Evolutionary conservation across 1,139 yeast species (phyloP).

Genomic region (Lodderomyces pseudojiufengensis): DNA sequence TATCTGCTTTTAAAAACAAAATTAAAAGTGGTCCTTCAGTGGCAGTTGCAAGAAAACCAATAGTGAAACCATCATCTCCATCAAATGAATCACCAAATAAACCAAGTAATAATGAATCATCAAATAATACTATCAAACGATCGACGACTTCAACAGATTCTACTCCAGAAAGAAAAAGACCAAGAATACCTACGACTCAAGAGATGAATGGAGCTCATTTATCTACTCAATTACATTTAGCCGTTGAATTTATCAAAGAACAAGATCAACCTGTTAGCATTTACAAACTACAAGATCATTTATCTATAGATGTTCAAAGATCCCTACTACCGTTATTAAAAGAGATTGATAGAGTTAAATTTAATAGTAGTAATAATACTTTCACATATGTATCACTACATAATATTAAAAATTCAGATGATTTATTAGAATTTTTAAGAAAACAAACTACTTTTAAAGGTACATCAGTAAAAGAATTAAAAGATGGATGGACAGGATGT

Average conservation of each 20-base stretch:
- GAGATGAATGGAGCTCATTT: conserved; percentile 51
- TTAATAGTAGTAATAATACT: conserved; percentile 55
- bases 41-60: conserved; percentile 29
- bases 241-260: conserved; percentile 78
- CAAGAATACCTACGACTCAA: conserved; percentile 25
- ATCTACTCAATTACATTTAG: conserved; percentile 77
- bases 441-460: conserved; percentile 88
- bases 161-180: conserved; percentile 37
- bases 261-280: conserved; percentile 69
- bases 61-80: conserved; percentile 13
- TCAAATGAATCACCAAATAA: conserved; percentile 5
- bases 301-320: conserved; percentile 46
- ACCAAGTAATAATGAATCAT: conserved; percentile 4
- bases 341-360: conserved; percentile 72
- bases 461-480: conserved; percentile 78
- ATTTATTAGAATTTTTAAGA: conserved; percentile 68
- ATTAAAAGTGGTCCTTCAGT: conserved; percentile 48
- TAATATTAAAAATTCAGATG: conserved; percentile 79
- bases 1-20: conserved; percentile 47
- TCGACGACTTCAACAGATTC: conserved; percentile 18
- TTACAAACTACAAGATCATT: conserved; percentile 55
- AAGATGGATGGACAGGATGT: conserved; percentile 98
- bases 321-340: conserved; percentile 65
- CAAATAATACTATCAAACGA: conserved; percentile 8
- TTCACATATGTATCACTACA: conserved; percentile 86